phyloP scores from a whole-genome alignment of 1,284 basidiomycete genomes.

The Pseudozyma sp. region DNA sequence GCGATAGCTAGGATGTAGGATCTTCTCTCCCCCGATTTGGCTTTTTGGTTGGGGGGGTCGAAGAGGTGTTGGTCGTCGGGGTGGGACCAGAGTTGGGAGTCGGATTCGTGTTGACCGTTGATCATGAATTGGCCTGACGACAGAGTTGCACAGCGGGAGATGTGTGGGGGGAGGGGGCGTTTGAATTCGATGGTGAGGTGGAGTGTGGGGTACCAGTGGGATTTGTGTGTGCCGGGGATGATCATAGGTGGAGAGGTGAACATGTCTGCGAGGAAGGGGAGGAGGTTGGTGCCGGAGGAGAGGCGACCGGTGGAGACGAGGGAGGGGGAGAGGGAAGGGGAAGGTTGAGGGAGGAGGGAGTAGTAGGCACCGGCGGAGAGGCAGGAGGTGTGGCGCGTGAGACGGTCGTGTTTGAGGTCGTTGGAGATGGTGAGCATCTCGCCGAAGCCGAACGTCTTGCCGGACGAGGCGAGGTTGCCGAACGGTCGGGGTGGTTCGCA shows the following conservation, averaged over 20 bases:
- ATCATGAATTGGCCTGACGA: constrained; percentile 33
- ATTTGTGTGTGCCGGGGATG: constrained; percentile 22
- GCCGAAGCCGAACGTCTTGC: constrained; percentile 31
- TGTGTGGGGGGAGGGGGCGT: constrained; percentile 10
- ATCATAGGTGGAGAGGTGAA: constrained; percentile 36
- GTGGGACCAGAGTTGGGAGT: constrained; percentile 44
- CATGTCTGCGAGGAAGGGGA: constrained; percentile 52
- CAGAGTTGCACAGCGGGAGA: constrained; percentile 18
- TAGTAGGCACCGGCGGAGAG: constrained; percentile 32
- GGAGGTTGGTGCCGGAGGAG: constrained; percentile 8
- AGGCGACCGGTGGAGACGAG: constrained; percentile 5
- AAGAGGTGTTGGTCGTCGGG: constrained; percentile 37
- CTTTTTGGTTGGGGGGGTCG: not conserved
- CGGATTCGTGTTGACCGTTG: constrained; percentile 50
- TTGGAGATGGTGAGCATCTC: constrained; percentile 18
- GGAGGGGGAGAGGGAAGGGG: not conserved
- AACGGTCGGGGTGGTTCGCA: constrained; percentile 8
- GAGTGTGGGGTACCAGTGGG: constrained; percentile 49
- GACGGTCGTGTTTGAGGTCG: constrained; percentile 17
- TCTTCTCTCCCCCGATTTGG: constrained; percentile 1
- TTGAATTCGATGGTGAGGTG: constrained; percentile 55
- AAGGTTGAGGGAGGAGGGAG: constrained; percentile 8
- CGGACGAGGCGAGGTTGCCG: constrained; percentile 8
- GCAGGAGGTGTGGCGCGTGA: not conserved
- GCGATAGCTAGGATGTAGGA: constrained; percentile 38